A percentile compares a stretch with the other conserved stretches of the same genome.
These are phyloP conservation scores for Aegle marmelos DNA, from an alignment of 345 rosid genomes.

Conservation along the genomic window DNA sequence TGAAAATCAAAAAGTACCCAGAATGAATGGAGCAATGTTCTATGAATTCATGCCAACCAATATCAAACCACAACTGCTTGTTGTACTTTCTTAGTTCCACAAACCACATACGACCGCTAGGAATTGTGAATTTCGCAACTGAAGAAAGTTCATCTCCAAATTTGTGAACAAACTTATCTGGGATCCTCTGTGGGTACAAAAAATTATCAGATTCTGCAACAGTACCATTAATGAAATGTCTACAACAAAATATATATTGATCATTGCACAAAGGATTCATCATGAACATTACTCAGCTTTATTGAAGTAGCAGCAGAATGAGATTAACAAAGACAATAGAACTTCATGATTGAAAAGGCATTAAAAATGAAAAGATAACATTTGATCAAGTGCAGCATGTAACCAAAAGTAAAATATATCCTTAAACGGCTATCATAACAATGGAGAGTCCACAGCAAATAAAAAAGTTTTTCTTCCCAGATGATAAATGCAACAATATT, in stretches of 20 bases:
- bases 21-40: constrained; percentile 24
- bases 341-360: background rate
- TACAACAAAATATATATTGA: background rate
- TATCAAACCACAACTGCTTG: constrained; percentile 29
- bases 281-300: background rate
- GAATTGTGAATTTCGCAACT: constrained; percentile 21
- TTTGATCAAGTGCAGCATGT: background rate
- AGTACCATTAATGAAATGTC: no score
- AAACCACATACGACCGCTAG: constrained; percentile 28
- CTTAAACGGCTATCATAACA: background rate
- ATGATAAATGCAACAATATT: background rate
- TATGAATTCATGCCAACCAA: constrained; percentile 39
- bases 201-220: background rate
- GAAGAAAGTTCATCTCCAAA: constrained; percentile 37
- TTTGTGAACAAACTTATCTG: constrained; percentile 30
- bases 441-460: background rate
- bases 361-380: background rate
- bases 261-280: background rate
- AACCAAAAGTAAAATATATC: background rate
- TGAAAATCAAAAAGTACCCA: constrained; percentile 38
- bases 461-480: no score
- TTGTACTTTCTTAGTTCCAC: constrained; percentile 27
- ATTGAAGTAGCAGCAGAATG: background rate
- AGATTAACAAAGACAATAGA: background rate
- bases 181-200: constrained; percentile 29